A percentile compares a stretch with the other conserved stretches of the same genome.
Conservation (phyloP, 345 rosid species). For the Psidium friedrichsthalianum region DNA sequence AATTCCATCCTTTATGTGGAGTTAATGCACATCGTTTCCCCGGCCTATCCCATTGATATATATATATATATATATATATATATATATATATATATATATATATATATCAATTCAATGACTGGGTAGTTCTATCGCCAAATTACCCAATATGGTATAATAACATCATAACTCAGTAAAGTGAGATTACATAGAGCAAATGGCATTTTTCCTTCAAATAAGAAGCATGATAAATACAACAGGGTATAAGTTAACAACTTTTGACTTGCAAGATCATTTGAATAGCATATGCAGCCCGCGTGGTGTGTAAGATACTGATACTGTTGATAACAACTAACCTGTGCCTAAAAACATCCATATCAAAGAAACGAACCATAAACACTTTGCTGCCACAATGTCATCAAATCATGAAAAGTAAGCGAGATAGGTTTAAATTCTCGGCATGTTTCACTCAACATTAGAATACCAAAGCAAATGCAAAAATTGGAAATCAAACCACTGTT, state of each 20-base stretch:
- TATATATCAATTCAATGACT: not conserved
- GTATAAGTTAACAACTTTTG: not conserved
- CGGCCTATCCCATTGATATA: not conserved
- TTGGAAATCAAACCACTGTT: not conserved
- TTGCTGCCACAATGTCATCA: not conserved
- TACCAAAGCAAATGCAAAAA: not conserved
- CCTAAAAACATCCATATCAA: not conserved
- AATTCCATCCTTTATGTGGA: not conserved
- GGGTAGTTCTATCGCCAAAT: not conserved
- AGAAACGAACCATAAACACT: not conserved
- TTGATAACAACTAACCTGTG: not conserved
- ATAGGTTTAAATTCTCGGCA: not conserved
- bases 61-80: no score
- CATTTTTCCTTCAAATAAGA: not conserved
- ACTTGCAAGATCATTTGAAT: not conserved
- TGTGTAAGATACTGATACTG: not conserved
- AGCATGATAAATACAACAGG: not conserved
- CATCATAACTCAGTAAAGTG: not conserved
- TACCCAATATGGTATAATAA: not conserved
- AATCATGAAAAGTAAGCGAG: not conserved
- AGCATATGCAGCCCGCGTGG: not conserved
- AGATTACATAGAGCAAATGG: not conserved
- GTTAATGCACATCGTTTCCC: not conserved
- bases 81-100: no score
- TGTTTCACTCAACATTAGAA: not conserved